Evolutionary conservation across 1,284 basidiomycete genomes (phyloP).

Genomic region (Phellinidium pouzarii): DNA sequence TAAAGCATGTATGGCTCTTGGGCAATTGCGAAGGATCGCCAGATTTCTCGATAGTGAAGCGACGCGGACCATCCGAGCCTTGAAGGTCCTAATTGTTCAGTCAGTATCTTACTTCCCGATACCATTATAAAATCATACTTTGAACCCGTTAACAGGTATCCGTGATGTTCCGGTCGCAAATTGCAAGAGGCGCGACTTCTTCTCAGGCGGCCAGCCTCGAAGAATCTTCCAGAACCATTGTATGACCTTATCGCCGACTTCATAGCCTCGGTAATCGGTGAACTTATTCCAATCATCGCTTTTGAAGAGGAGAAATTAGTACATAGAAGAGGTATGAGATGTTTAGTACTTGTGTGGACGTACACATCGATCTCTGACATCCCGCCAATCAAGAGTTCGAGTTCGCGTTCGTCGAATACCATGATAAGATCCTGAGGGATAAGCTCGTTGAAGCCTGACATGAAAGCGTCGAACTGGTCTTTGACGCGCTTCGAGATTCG

Average conservation of each 20-base stretch:
- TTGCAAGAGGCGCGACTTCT: conserved; percentile 84
- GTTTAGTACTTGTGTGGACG: no score
- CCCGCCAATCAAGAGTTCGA: conserved; percentile 89
- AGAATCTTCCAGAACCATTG: conserved; percentile 99
- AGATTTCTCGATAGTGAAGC: conserved; percentile 88
- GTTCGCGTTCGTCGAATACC: conserved; percentile 92
- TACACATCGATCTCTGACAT: conserved; percentile 94
- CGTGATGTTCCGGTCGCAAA: conserved; percentile 92
- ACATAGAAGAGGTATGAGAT: no score
- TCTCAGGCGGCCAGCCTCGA: conserved; percentile 86
- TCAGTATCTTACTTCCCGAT: conserved; percentile 22
- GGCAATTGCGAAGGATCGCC: conserved; percentile 82
- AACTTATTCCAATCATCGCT: conserved; percentile 76
- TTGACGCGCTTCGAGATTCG: conserved; percentile 87
- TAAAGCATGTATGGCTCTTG: conserved; percentile 84
- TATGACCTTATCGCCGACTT: conserved; percentile 80
- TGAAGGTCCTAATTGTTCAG: conserved; percentile 92
- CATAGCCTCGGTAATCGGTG: conserved; percentile 69
- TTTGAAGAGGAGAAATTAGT: neutral
- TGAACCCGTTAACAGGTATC: conserved; percentile 57
- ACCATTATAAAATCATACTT: neutral
- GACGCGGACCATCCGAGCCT: conserved; percentile 85
- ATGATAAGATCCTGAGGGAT: conserved; percentile 92
- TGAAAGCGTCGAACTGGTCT: conserved; percentile 94
- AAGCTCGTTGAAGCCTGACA: conserved; percentile 91